Conservation (phyloP, 768 basidiomycete species). For the Suillus tomentosus region DNA sequence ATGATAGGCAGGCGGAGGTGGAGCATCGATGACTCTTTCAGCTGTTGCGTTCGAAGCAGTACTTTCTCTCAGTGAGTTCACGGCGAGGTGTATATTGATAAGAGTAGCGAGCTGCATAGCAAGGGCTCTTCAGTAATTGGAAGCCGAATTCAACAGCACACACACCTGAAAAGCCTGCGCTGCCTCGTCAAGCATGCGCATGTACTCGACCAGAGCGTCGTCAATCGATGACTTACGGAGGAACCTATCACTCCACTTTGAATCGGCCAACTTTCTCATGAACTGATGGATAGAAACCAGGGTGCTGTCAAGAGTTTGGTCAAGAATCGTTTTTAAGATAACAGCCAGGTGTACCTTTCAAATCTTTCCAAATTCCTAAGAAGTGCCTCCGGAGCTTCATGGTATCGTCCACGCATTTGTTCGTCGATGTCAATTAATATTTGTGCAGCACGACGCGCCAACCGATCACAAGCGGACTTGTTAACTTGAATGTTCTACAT, state of each 20-base stretch:
- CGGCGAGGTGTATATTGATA: conserved; percentile 47
- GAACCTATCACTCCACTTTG: conserved; percentile 44
- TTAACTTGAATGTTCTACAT: conserved; percentile 37
- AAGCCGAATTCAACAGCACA: background rate
- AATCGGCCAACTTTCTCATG: conserved; percentile 40
- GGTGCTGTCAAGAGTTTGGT: conserved; percentile 30
- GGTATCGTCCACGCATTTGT: conserved; percentile 48
- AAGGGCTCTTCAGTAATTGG: background rate
- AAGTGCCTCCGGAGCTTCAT: conserved; percentile 42
- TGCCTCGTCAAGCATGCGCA: conserved; percentile 43
- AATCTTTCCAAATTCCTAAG: conserved; percentile 43
- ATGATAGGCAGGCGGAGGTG: conserved; percentile 26
- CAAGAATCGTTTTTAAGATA: background rate
- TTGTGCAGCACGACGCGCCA: conserved; percentile 43
- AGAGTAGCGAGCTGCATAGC: conserved; percentile 43
- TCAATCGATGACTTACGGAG: conserved; percentile 44
- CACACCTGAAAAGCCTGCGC: conserved; percentile 49
- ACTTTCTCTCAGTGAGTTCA: conserved; percentile 25
- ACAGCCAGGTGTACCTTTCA: conserved; percentile 34
- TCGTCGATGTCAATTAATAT: conserved; percentile 45
- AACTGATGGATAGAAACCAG: conserved; percentile 41
- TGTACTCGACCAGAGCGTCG: conserved; percentile 36
- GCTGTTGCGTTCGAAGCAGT: background rate
- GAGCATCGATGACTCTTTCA: conserved; percentile 7
- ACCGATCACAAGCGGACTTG: conserved; percentile 39